These are phyloP conservation scores for Ogataea corticis DNA, from an alignment of 805 yeast species.

Conservation along the genomic window DNA sequence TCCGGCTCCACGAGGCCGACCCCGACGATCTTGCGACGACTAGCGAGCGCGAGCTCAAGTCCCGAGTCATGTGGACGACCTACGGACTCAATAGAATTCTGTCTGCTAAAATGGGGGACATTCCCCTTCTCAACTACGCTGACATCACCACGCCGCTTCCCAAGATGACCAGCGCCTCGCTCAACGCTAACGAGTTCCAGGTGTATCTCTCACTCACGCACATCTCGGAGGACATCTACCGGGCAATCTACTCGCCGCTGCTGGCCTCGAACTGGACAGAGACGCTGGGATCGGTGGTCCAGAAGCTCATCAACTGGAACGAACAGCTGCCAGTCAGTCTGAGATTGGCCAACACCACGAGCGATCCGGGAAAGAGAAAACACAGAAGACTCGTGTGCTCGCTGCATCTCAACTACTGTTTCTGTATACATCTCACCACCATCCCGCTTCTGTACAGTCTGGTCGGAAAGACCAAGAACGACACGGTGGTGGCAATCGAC, in stretches of 20 bases:
- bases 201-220: conserved; percentile 23
- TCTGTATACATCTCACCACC: conserved; percentile 31
- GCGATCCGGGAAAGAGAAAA: conserved; percentile 13
- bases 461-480: conserved; percentile 19
- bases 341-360: conserved; percentile 13
- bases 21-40: not conserved
- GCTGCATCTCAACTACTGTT: conserved; percentile 29
- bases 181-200: conserved; percentile 17
- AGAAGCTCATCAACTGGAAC: conserved; percentile 28
- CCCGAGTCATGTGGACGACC: conserved; percentile 28
- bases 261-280: conserved; percentile 15
- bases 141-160: conserved; percentile 25
- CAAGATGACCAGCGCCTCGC: conserved; percentile 6
- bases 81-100: conserved; percentile 28
- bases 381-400: conserved; percentile 25
- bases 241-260: conserved; percentile 21
- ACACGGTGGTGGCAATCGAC: conserved; percentile 13
- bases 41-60: conserved; percentile 16
- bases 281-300: conserved; percentile 22
- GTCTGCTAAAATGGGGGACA: conserved; percentile 31
- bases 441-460: conserved; percentile 29
- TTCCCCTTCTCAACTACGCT: conserved; percentile 16
- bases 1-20: conserved; percentile 16
- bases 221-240: conserved; percentile 26
- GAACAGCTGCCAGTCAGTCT: conserved; percentile 21